These are phyloP conservation scores for Hypoxylon sp. DNA, from an alignment of 2,329 filamentous ascomycete genomes.

Conservation along the genomic window DNA sequence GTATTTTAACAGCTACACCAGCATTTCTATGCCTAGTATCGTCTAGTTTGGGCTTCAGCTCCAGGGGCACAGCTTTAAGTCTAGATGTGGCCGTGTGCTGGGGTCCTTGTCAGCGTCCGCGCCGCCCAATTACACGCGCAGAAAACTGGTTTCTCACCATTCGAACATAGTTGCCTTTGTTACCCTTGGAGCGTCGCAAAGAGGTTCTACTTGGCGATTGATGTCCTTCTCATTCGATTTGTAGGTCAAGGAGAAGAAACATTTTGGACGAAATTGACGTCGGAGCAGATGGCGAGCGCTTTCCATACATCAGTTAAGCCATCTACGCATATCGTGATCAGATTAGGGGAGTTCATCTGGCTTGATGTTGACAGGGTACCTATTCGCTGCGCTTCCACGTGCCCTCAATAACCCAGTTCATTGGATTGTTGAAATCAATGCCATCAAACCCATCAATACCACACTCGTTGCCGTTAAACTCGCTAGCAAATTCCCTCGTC, in stretches of 20 bases:
- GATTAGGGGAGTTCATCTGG: not conserved
- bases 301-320: not conserved
- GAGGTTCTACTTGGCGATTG: not conserved
- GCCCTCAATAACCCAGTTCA: not conserved
- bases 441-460: slow-evolving; percentile 4
- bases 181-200: not conserved
- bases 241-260: not conserved
- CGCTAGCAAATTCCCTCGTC: not conserved
- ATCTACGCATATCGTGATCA: not conserved
- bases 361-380: slow-evolving; percentile 2
- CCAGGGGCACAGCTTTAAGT: slow-evolving; percentile 25
- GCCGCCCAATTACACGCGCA: not conserved
- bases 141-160: not conserved
- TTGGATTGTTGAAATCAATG: slow-evolving; percentile 6
- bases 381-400: slow-evolving; percentile 4
- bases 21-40: not conserved
- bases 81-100: slow-evolving; percentile 16
- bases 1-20: not conserved
- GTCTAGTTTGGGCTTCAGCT: slow-evolving; percentile 9
- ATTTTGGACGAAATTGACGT: not conserved
- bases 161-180: not conserved
- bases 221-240: not conserved
- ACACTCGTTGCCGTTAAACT: not conserved
- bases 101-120: slow-evolving; percentile 4
- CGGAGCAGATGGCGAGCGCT: not conserved